These are phyloP conservation scores for Cordyceps militaris DNA, from an alignment of 2,329 filamentous ascomycete species.

Conservation along the genomic window DNA sequence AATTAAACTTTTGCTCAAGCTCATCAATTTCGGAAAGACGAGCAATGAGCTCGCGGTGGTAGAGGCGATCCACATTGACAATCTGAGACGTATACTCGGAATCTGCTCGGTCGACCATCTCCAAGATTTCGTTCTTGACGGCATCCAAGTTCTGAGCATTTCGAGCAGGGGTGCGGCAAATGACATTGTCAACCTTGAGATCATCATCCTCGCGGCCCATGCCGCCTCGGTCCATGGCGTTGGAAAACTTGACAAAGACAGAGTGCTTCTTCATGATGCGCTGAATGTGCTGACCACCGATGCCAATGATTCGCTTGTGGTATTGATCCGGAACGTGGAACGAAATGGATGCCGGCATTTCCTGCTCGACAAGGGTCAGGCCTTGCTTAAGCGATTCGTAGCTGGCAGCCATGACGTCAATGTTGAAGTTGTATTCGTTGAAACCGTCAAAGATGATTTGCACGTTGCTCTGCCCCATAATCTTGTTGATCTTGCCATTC, in stretches of 20 bases:
- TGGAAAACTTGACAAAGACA: slow-evolving; percentile 98
- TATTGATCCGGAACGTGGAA: slow-evolving; percentile 99
- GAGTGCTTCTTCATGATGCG: slow-evolving; percentile 99
- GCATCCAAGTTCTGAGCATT: slow-evolving; percentile 95
- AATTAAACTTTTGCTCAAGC: slow-evolving; percentile 98
- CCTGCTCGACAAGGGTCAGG: slow-evolving; percentile 87
- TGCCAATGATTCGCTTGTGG: slow-evolving; percentile 98
- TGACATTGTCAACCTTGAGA: slow-evolving; percentile 97
- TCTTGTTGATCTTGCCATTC: slow-evolving; percentile 99
- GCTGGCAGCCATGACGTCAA: slow-evolving; percentile 86
- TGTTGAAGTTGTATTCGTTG: slow-evolving; percentile 99
- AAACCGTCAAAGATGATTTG: slow-evolving; percentile 99
- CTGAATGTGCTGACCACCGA: slow-evolving; percentile 96
- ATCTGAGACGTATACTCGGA: slow-evolving; percentile 94
- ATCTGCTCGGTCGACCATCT: slow-evolving; percentile 98
- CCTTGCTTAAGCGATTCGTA: slow-evolving; percentile 95
- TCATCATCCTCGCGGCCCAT: slow-evolving; percentile 96
- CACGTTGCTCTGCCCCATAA: slow-evolving; percentile 98
- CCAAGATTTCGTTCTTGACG: slow-evolving; percentile 97
- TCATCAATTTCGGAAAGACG: slow-evolving; percentile 86
- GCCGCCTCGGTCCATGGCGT: slow-evolving; percentile 93
- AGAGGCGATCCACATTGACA: slow-evolving; percentile 87
- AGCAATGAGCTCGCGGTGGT: slow-evolving; percentile 87
- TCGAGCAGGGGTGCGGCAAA: slow-evolving; percentile 91
- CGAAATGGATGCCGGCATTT: slow-evolving; percentile 98